phyloP scores from a whole-genome alignment of 495 filamentous ascomycete genomes.

The Neurospora sp. region DNA sequence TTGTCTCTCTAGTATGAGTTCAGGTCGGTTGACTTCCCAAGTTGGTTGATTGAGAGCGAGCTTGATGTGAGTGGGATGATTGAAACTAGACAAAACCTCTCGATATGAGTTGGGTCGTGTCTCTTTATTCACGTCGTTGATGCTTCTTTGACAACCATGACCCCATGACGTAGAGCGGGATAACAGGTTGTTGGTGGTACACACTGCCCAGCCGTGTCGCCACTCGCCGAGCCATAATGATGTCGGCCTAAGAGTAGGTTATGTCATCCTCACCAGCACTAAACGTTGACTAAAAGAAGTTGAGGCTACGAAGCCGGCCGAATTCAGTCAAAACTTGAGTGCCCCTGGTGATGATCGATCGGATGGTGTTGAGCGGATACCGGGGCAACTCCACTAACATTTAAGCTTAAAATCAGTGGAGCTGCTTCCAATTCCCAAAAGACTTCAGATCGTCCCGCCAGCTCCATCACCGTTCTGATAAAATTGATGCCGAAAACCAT shows the following conservation, averaged over 20 bases:
- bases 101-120: neutral
- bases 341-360: neutral
- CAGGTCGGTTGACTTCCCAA: neutral
- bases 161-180: neutral
- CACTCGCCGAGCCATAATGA: neutral
- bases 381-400: neutral
- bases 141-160: neutral
- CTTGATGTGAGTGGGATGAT: neutral
- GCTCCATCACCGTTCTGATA: neutral
- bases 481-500: neutral
- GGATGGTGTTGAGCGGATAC: neutral
- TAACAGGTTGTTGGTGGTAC: neutral
- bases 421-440: neutral
- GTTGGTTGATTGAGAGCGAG: neutral
- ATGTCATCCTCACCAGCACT: neutral
- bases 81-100: neutral
- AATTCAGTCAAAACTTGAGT: neutral
- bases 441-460: neutral
- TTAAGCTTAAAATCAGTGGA: neutral
- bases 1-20: neutral
- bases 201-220: neutral
- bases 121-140: neutral
- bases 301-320: no score
- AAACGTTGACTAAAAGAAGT: neutral
- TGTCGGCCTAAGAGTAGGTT: neutral